phyloP scores from a whole-genome alignment of 768 basidiomycete genomes.

The Leccinum longicurvipes region DNA sequence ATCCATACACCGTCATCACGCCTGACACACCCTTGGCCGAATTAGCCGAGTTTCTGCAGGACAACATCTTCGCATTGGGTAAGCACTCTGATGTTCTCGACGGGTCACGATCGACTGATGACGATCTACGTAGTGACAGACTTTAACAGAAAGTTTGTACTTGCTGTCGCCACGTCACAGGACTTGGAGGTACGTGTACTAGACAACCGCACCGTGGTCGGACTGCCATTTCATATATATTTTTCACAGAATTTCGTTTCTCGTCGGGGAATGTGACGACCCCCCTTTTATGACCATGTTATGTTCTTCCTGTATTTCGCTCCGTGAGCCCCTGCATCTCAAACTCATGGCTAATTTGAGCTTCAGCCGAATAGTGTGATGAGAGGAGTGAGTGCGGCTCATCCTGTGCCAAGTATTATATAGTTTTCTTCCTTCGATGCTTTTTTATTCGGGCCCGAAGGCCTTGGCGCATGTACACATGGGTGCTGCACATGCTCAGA shows the following conservation, averaged over 20 bases:
- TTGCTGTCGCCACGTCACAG: conserved; percentile 73
- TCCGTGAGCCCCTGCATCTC: not conserved
- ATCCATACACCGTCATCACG: conserved; percentile 78
- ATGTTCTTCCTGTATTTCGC: not conserved
- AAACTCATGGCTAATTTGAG: not conserved
- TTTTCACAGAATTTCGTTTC: conserved; percentile 28
- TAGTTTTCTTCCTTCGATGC: not conserved
- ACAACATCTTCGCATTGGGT: conserved; percentile 78
- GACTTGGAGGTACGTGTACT: conserved; percentile 51
- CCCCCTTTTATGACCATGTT: not conserved
- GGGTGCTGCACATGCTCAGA: not conserved
- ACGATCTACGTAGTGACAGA: conserved; percentile 68
- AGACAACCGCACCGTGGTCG: not conserved
- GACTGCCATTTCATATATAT: not conserved
- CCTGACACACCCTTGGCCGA: conserved; percentile 76
- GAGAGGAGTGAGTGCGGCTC: not conserved
- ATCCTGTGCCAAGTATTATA: not conserved
- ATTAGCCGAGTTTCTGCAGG: conserved; percentile 72
- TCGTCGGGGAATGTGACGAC: conserved; percentile 23
- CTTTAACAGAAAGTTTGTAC: conserved; percentile 72
- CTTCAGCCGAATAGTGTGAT: not conserved
- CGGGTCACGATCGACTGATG: not conserved
- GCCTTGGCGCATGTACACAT: not conserved
- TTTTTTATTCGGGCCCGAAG: not conserved
- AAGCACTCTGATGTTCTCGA: conserved; percentile 13